Conservation (phyloP, 2,329 filamentous ascomycete species). For the Alternaria angustiovoidea region DNA sequence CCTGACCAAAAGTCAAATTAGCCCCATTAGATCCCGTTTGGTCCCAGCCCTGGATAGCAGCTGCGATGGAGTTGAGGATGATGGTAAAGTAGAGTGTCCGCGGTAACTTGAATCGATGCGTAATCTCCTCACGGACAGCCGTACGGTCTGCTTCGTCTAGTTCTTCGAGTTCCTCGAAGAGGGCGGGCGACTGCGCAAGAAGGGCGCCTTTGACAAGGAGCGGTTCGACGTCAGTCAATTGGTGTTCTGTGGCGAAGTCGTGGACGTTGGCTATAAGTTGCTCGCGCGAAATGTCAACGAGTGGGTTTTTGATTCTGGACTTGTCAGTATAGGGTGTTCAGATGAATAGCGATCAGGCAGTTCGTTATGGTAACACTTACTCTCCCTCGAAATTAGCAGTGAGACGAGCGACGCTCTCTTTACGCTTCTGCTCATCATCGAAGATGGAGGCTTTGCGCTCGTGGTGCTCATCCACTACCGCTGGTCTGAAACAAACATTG, state of each 20-base stretch:
- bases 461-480: slow-evolving; percentile 18
- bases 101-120: slow-evolving; percentile 69
- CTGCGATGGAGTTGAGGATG: slow-evolving; percentile 71
- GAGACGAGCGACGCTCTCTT: slow-evolving; percentile 33
- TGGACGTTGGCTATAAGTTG: slow-evolving; percentile 66
- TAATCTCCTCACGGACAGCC: slow-evolving; percentile 66
- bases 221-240: slow-evolving; percentile 64
- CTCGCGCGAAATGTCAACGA: slow-evolving; percentile 63
- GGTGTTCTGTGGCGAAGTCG: slow-evolving; percentile 67
- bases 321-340: slow-evolving; percentile 8
- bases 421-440: slow-evolving; percentile 34
- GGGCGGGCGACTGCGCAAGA: slow-evolving; percentile 72
- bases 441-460: slow-evolving; percentile 35
- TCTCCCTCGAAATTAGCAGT: slow-evolving; percentile 43
- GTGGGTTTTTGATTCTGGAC: slow-evolving; percentile 63
- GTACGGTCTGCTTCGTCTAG: slow-evolving; percentile 69
- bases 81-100: slow-evolving; percentile 71
- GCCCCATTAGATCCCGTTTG: slow-evolving; percentile 63
- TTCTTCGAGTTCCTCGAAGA: slow-evolving; percentile 69
- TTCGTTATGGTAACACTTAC: slow-evolving; percentile 29
- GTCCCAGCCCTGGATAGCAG: slow-evolving; percentile 73
- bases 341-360: not conserved
- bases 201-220: slow-evolving; percentile 68
- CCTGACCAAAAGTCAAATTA: slow-evolving; percentile 66
- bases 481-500: slow-evolving; percentile 20